These are phyloP conservation scores for Fraxinus angustifolia DNA, from an alignment of 305 asterid genomes.

Conservation along the genomic window DNA sequence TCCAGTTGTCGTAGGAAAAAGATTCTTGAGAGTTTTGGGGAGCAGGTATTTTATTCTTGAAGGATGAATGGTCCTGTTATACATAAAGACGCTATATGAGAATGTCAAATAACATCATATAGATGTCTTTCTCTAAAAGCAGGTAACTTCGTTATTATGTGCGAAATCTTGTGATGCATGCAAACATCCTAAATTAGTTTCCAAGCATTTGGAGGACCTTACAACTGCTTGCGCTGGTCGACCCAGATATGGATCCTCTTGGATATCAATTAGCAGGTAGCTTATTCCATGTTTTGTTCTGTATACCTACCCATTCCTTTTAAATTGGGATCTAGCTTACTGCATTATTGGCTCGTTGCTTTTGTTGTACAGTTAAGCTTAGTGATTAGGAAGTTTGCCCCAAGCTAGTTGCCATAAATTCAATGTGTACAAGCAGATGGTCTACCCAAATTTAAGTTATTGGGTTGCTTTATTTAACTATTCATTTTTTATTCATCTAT, in stretches of 20 bases:
- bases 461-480: not conserved
- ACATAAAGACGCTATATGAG: slow-evolving; percentile 7
- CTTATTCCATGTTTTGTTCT: slow-evolving; percentile 12
- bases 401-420: not conserved
- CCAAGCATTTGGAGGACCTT: slow-evolving; percentile 74
- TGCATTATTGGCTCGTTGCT: slow-evolving; percentile 8
- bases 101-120: slow-evolving; percentile 5
- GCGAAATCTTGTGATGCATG: slow-evolving; percentile 85
- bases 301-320: not conserved
- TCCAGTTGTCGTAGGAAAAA: slow-evolving; percentile 85
- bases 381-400: not conserved
- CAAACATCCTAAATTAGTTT: slow-evolving; percentile 64
- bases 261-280: slow-evolving; percentile 78
- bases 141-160: slow-evolving; percentile 71
- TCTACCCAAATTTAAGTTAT: not conserved
- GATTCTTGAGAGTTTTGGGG: slow-evolving; percentile 87
- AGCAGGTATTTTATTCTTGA: slow-evolving; percentile 50
- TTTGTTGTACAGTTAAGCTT: slow-evolving; percentile 5
- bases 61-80: slow-evolving; percentile 16
- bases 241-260: slow-evolving; percentile 55
- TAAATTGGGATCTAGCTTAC: slow-evolving; percentile 11
- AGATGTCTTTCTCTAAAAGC: slow-evolving; percentile 32
- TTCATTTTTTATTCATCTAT: not conserved
- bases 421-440: not conserved
- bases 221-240: slow-evolving; percentile 42